Base-by-base conservation (phyloP, 306 rosid genomes). In the Castanea sativa region DNA sequence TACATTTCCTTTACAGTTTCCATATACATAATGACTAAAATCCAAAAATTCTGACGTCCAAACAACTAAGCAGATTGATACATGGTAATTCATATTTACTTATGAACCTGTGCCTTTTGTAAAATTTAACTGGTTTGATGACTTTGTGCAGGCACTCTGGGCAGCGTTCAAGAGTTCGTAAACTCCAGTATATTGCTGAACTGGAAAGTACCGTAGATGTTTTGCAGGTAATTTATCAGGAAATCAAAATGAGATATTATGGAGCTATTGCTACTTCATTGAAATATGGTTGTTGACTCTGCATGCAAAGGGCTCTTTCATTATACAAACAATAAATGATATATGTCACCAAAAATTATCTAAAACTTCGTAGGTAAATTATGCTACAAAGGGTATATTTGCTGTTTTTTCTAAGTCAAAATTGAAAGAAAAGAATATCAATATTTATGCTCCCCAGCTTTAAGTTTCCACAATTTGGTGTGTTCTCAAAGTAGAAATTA, bases 121-220 rank as follows among this genome's bases (percentile, higher is more conserved):
- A 43, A 57, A 69, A 9, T 58, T 78, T 45, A 30, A 19, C 5
- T 29, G 6, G 55, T 64, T 16, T 59, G 63, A 25, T 77, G 77
- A 74, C 61, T 52, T 78, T 23, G 5, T 83, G 74, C 78, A 86
- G 89, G 83, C 84, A 86, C 82, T 79, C 86, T 29, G 89, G 89
- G 75, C 89, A 86, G 82, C 86, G 89, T 4, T 86, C 89, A 53
- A 86, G 89, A 84, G 85, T 86, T 63, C 89, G 89, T 41, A 86
- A 86, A 59, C 89, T 86, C 58, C 89, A 86, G 55, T 86, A 86
- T 69, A 86, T 86, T 57, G 83, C 85, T 73, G 89, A 86, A 77
- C 83, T 86, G 55, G 86, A 83, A 81, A 86, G 82, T 58, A 80
- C 86, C 21, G 89, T 86, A 43, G 63, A 86, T 73, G 82, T 59